These are phyloP conservation scores for Moniliophthora roreri DNA, from an alignment of 1,284 basidiomycete genomes.

Conservation along the genomic window DNA sequence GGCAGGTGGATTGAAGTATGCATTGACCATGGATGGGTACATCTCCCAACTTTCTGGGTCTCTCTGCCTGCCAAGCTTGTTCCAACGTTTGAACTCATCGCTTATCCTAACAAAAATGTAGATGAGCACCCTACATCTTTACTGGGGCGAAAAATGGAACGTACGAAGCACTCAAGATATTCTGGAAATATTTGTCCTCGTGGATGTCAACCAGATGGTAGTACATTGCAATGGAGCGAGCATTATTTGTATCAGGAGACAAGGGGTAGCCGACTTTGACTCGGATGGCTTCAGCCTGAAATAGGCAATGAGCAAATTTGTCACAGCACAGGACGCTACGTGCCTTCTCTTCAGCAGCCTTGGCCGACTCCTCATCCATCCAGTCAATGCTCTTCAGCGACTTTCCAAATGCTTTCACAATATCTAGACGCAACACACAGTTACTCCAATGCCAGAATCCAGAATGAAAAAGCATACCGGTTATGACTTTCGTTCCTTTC, in stretches of 20 bases:
- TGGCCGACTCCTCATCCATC: conserved; percentile 89
- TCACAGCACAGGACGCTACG: conserved; percentile 3
- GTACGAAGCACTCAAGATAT: conserved; percentile 69
- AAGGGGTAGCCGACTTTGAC: conserved; percentile 90
- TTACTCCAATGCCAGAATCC: conserved; percentile 3
- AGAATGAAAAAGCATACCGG: conserved; percentile 51
- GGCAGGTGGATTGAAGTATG: conserved; percentile 78
- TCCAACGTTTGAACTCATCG: conserved; percentile 70
- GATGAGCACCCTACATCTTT: not conserved
- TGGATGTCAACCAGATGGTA: conserved; percentile 73
- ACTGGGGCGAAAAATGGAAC: conserved; percentile 21
- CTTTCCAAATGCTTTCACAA: conserved; percentile 82
- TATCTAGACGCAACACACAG: conserved; percentile 43
- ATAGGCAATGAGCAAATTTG: not conserved
- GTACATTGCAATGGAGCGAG: conserved; percentile 72
- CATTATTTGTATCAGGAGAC: conserved; percentile 78
- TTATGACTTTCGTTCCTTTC: conserved; percentile 85
- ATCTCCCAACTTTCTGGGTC: conserved; percentile 87
- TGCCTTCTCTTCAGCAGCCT: conserved; percentile 85
- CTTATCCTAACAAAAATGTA: conserved; percentile 41
- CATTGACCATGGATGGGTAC: conserved; percentile 80
- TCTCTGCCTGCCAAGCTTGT: conserved; percentile 69
- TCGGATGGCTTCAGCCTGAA: conserved; percentile 71
- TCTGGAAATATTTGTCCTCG: conserved; percentile 80
- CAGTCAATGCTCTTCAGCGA: conserved; percentile 81